Evolutionary conservation across 305 asterid genomes (phyloP), one percentile per base, ranked within the genome.

Genomic region (Plantago coronopus): DNA sequence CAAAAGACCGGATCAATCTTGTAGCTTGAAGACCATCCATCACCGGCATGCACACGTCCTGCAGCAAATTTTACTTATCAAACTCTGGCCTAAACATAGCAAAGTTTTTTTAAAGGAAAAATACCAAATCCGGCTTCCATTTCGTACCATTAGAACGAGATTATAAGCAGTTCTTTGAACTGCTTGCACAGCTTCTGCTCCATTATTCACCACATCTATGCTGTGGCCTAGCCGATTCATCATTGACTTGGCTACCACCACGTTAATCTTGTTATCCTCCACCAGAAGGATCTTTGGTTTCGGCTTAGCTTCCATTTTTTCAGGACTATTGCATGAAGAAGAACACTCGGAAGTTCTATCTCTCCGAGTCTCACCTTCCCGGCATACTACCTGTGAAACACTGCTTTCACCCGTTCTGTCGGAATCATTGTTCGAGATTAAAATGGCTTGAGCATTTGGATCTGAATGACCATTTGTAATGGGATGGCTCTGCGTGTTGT

Each of bases 1-100:
- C 97, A n/a, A 64, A 91, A 0, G 95, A 86, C 53, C 97, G 81
- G 67, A 91, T 91, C 60, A 85, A 53, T 70, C 88, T 77, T 7
- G 96, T 88, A 9, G 97, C 95, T 78, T 88, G 79, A 59, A 85
- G 89, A 22, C 97, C 97, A 74, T 88, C 91, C 96, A 91, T 85
- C 61, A 80, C 89, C 17, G 97, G 97, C 97, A 91, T 91, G 78
- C 83, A 88, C 20, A 91, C 95, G 68, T 91, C 97, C 97, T 91
- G 72, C 69, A 75, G n/a, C n/a, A 16, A 46, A 19, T 16, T 14
- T 34, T 40, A 29, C 38, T 17, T 57, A 43, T 55, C 48, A 53
- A 57, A 50, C 49, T 37, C 46, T 46, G 57, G 48, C 5, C 59
- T 20, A 31, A 55, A 7, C 6, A 58, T 29, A 34, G n/a, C 14